These are phyloP conservation scores for Clausena lansium DNA, from an alignment of 345 rosid species.

Conservation along the genomic window DNA sequence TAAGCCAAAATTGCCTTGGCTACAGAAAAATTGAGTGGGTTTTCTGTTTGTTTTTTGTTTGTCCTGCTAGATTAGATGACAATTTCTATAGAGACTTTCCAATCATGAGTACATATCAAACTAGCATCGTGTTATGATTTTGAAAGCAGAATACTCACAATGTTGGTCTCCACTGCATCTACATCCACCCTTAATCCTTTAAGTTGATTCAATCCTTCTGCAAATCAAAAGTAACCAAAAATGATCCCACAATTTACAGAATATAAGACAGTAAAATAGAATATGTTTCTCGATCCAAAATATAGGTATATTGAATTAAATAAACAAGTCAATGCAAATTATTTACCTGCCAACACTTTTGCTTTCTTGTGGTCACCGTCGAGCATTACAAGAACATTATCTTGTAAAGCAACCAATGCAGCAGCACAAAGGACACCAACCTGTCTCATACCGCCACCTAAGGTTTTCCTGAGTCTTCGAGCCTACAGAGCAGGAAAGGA, in stretches of 20 bases:
- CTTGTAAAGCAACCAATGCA: conserved; percentile 70
- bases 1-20: neutral
- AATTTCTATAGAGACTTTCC: neutral
- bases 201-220: conserved; percentile 74
- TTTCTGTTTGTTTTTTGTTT: neutral
- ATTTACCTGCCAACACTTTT: conserved; percentile 73
- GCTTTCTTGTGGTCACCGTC: conserved; percentile 80
- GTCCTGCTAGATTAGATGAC: neutral
- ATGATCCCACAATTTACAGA: neutral
- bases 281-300: neutral
- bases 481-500: conserved; percentile 45
- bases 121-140: neutral
- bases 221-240: conserved; percentile 7
- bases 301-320: neutral
- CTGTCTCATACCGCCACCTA: conserved; percentile 98
- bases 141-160: conserved; percentile 50
- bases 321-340: neutral
- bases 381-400: conserved; percentile 58
- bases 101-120: neutral
- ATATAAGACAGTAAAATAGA: conserved; percentile 1
- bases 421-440: conserved; percentile 82
- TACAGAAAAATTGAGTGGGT: neutral
- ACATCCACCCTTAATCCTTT: conserved; percentile 66
- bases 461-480: conserved; percentile 75
- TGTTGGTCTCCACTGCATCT: conserved; percentile 80